phyloP scores from a whole-genome alignment of 495 filamentous ascomycete genomes.

The Acidomyces sp. region DNA sequence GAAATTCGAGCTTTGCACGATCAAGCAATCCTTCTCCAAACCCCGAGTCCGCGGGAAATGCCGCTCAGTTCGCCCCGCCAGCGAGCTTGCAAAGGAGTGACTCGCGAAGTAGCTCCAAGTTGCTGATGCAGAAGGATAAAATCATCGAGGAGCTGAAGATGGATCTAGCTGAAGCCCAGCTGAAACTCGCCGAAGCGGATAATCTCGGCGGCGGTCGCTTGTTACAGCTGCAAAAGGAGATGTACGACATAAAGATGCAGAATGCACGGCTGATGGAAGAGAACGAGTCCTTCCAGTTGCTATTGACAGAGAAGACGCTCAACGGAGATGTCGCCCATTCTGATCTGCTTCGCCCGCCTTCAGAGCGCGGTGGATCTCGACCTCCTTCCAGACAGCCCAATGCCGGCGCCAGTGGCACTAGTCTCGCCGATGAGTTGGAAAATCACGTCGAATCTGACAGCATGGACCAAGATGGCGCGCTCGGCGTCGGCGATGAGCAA shows the following conservation, averaged over 20 bases:
- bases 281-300: slow-evolving; percentile 92
- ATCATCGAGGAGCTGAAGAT: slow-evolving; percentile 83
- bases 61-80: slow-evolving; percentile 69
- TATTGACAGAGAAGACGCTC: slow-evolving; percentile 83
- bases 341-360: slow-evolving; percentile 52
- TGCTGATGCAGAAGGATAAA: slow-evolving; percentile 88
- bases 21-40: slow-evolving; percentile 33
- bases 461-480: slow-evolving; percentile 32
- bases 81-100: slow-evolving; percentile 66
- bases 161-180: slow-evolving; percentile 86
- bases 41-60: slow-evolving; percentile 13
- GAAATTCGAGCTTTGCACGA: slow-evolving; percentile 10
- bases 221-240: slow-evolving; percentile 72
- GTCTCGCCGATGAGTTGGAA: slow-evolving; percentile 73
- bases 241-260: slow-evolving; percentile 82
- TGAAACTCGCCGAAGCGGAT: slow-evolving; percentile 88
- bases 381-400: slow-evolving; percentile 15
- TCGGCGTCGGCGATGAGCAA: slow-evolving; percentile 44
- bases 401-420: slow-evolving; percentile 30
- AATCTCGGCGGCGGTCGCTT: slow-evolving; percentile 75
- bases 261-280: slow-evolving; percentile 96
- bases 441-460: slow-evolving; percentile 35
- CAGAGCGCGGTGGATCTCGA: slow-evolving; percentile 14
- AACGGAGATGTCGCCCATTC: slow-evolving; percentile 83
- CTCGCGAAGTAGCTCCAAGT: slow-evolving; percentile 71